These are phyloP conservation scores for Hibiscus syriacus DNA, from an alignment of 345 rosid species.

Conservation along the genomic window DNA sequence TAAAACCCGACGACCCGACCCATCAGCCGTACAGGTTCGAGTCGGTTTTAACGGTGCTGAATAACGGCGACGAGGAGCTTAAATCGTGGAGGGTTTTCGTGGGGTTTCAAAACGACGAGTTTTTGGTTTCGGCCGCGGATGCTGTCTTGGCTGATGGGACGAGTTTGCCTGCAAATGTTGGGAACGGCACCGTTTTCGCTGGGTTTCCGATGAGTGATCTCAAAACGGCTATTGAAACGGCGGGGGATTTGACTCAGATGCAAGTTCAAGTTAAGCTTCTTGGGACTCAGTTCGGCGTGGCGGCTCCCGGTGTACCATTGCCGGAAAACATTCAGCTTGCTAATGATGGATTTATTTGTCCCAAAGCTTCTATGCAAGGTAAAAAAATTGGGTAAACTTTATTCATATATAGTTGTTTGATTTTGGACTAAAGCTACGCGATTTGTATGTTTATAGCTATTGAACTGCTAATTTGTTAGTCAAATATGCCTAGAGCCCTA, in stretches of 20 bases:
- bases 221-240: slow-evolving; percentile 86
- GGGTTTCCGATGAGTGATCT: slow-evolving; percentile 77
- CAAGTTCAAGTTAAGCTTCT: slow-evolving; percentile 54
- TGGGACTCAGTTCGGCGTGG: slow-evolving; percentile 92
- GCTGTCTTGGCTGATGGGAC: slow-evolving; percentile 74
- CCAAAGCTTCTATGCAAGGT: slow-evolving; percentile 48
- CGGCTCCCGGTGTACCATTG: slow-evolving; percentile 52
- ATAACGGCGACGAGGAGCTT: slow-evolving; percentile 61
- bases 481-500: no score
- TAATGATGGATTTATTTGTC: slow-evolving; percentile 76
- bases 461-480: neutral
- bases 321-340: slow-evolving; percentile 59
- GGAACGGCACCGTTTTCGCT: slow-evolving; percentile 70
- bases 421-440: neutral
- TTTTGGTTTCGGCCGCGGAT: slow-evolving; percentile 64
- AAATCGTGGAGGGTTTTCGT: slow-evolving; percentile 77
- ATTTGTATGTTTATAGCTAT: neutral
- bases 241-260: slow-evolving; percentile 83
- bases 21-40: slow-evolving; percentile 84
- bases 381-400: neutral
- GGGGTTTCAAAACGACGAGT: slow-evolving; percentile 64
- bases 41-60: slow-evolving; percentile 62
- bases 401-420: neutral
- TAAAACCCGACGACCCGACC: slow-evolving; percentile 46
- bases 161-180: slow-evolving; percentile 58